phyloP scores from a whole-genome alignment of 768 basidiomycete genomes.

The Suillus paluster region DNA sequence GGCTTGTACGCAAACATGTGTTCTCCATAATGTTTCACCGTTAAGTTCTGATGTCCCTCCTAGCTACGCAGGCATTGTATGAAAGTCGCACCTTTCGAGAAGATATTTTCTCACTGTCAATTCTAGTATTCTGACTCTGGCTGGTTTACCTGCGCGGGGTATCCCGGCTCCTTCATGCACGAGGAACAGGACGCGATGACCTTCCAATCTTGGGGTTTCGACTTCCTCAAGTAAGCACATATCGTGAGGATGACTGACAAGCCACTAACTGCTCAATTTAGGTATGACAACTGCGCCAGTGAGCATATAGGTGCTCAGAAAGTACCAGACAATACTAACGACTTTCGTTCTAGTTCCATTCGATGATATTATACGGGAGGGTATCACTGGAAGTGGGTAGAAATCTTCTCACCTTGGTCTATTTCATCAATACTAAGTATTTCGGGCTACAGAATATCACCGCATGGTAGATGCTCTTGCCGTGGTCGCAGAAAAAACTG shows the following conservation, averaged over 20 bases:
- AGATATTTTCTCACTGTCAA: not conserved
- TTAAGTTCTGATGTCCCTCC: slow-evolving; percentile 10
- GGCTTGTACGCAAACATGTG: slow-evolving; percentile 50
- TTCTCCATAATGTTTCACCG: not conserved
- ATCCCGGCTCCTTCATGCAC: slow-evolving; percentile 65
- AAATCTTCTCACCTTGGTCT: slow-evolving; percentile 4
- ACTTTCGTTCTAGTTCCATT: slow-evolving; percentile 49
- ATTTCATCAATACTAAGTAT: slow-evolving; percentile 5
- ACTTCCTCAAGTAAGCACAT: slow-evolving; percentile 58
- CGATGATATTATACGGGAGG: slow-evolving; percentile 56
- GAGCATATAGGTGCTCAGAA: slow-evolving; percentile 15
- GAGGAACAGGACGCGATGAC: slow-evolving; percentile 62
- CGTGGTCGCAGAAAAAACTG: slow-evolving; percentile 46
- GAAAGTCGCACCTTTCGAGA: slow-evolving; percentile 16
- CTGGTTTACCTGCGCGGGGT: slow-evolving; percentile 65
- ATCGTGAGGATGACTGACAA: not conserved
- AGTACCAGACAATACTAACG: not conserved
- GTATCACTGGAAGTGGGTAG: slow-evolving; percentile 54
- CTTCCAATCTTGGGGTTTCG: slow-evolving; percentile 67
- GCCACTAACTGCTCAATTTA: slow-evolving; percentile 23
- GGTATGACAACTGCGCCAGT: slow-evolving; percentile 67
- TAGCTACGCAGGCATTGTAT: slow-evolving; percentile 65
- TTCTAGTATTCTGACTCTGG: slow-evolving; percentile 67
- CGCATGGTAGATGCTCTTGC: slow-evolving; percentile 64
- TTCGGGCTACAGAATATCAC: slow-evolving; percentile 48